Conservation (phyloP, 1,284 basidiomycete species). For the Tremellales sp. region DNA sequence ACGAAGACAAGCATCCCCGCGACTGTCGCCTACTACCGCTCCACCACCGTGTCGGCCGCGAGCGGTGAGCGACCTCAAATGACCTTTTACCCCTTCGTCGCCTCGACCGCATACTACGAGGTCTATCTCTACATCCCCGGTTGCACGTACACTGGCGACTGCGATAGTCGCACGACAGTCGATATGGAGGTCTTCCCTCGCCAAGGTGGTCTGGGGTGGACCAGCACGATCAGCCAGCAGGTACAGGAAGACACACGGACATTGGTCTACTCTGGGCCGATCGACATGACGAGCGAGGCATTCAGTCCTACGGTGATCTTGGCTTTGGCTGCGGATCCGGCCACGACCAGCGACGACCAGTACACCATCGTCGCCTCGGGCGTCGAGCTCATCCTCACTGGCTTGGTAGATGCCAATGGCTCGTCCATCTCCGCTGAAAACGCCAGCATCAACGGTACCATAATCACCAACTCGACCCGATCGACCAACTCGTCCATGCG, state of each 20-base stretch:
- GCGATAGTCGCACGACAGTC: conserved; percentile 72
- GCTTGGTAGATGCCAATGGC: conserved; percentile 21
- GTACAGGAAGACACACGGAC: conserved; percentile 62
- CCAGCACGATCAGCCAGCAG: conserved; percentile 68
- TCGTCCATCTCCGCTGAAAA: conserved; percentile 6
- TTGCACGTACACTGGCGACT: conserved; percentile 75
- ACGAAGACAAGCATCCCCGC: conserved; percentile 70
- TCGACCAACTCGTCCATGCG: conserved; percentile 14
- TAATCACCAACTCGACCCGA: conserved; percentile 10
- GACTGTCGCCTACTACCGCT: conserved; percentile 70
- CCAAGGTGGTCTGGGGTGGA: conserved; percentile 59
- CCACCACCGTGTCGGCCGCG: conserved; percentile 62
- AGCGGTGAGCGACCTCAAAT: conserved; percentile 64
- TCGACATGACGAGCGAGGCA: conserved; percentile 63
- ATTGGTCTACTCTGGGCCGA: conserved; percentile 73
- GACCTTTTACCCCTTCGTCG: conserved; percentile 86
- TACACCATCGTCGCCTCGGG: conserved; percentile 78
- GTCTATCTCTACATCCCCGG: conserved; percentile 83
- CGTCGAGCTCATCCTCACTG: conserved; percentile 65
- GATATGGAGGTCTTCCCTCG: conserved; percentile 78
- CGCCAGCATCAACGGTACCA: conserved; percentile 12
- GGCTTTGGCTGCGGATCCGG: conserved; percentile 60
- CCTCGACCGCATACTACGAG: conserved; percentile 78
- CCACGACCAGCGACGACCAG: conserved; percentile 58
- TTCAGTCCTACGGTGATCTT: conserved; percentile 74